Evolutionary conservation across 208 protist genomes (phyloP).

Genomic region (Zelonia costaricensis): DNA sequence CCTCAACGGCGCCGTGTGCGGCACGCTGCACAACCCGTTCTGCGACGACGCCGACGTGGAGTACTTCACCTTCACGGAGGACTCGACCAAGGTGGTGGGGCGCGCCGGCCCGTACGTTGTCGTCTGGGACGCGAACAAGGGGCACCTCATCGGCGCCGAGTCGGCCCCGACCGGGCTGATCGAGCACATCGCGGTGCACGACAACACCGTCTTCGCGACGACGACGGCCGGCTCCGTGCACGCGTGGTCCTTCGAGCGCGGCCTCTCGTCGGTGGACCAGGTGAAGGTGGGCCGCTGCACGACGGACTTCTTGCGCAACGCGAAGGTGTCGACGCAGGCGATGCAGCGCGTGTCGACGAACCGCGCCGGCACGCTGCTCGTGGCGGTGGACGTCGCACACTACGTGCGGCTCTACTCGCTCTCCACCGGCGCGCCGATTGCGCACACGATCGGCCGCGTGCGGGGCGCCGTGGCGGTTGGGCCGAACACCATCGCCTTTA

Average conservation of each 20-base stretch:
- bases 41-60: conserved; percentile 31
- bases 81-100: conserved; percentile 58
- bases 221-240: conserved; percentile 60
- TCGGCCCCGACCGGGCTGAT: conserved; percentile 49
- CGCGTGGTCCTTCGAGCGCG: conserved; percentile 44
- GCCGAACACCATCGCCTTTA: conserved; percentile 41
- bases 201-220: conserved; percentile 45
- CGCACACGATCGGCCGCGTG: conserved; percentile 26
- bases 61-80: conserved; percentile 57
- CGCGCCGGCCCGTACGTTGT: conserved; percentile 42
- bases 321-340: conserved; percentile 50
- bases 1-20: conserved; percentile 38
- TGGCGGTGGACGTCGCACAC: conserved; percentile 27
- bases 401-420: conserved; percentile 45
- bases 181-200: conserved; percentile 50
- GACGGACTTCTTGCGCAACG: conserved; percentile 60
- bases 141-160: conserved; percentile 48
- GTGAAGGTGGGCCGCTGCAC: conserved; percentile 48
- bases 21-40: conserved; percentile 38
- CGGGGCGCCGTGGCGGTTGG: conserved; percentile 35
- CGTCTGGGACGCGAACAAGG: conserved; percentile 62
- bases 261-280: conserved; percentile 57
- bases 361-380: conserved; percentile 24
- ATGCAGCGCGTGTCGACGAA: conserved; percentile 46
- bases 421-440: conserved; percentile 23